Conservation (phyloP, 805 yeast species). For the Torulaspora delbrueckii region DNA sequence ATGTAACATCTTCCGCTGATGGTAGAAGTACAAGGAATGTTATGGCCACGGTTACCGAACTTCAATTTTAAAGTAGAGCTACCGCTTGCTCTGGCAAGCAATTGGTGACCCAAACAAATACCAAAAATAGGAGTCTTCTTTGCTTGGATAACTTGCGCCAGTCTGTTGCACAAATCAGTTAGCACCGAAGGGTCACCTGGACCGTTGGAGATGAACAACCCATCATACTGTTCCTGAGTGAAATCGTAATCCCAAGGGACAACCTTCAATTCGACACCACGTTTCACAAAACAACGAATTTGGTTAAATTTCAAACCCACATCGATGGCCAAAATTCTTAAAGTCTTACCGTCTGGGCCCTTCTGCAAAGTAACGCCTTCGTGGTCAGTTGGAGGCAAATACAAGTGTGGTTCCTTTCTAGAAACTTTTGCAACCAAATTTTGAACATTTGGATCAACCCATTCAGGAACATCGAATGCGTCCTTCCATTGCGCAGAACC, state of each 20-base stretch:
- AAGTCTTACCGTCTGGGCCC: slow-evolving; percentile 67
- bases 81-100: slow-evolving; percentile 91
- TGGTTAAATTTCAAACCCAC: slow-evolving; percentile 98
- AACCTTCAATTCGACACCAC: slow-evolving; percentile 94
- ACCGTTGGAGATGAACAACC: slow-evolving; percentile 94
- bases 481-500: slow-evolving; percentile 50
- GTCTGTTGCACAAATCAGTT: slow-evolving; percentile 57
- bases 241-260: slow-evolving; percentile 95
- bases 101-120: slow-evolving; percentile 97
- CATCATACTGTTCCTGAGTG: slow-evolving; percentile 78
- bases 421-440: slow-evolving; percentile 93
- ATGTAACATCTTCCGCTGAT: slow-evolving; percentile 95
- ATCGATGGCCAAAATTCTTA: slow-evolving; percentile 86
- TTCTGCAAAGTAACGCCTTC: slow-evolving; percentile 40
- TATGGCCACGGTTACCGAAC: slow-evolving; percentile 99
- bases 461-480: slow-evolving; percentile 71
- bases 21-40: slow-evolving; percentile 89
- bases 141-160: slow-evolving; percentile 52
- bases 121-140: slow-evolving; percentile 90
- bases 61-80: slow-evolving; percentile 88
- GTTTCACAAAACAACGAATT: slow-evolving; percentile 89
- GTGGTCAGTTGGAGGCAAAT: slow-evolving; percentile 57
- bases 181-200: slow-evolving; percentile 98
- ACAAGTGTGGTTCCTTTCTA: slow-evolving; percentile 65
- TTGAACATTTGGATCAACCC: slow-evolving; percentile 87